phyloP scores from a whole-genome alignment of 2,329 filamentous ascomycete genomes.

The Talaromyces funiculosus region DNA sequence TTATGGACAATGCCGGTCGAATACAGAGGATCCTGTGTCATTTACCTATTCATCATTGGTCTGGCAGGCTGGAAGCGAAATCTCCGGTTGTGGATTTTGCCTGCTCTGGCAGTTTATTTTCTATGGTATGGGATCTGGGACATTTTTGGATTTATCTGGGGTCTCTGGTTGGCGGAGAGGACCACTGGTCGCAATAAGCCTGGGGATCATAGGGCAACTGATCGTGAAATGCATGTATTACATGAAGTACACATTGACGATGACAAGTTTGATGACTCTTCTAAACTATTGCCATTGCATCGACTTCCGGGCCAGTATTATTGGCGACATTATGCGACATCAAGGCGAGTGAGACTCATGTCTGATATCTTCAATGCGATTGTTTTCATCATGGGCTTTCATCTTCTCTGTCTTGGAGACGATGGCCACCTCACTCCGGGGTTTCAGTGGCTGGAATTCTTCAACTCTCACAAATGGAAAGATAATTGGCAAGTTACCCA shows the following conservation, averaged over 20 bases:
- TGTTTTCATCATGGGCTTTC: conserved; percentile 17
- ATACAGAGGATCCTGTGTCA: conserved; percentile 19
- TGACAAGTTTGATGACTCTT: neutral
- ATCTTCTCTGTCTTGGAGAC: conserved; percentile 20
- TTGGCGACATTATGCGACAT: neutral
- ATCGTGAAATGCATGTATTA: neutral
- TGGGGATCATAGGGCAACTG: neutral
- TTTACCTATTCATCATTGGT: conserved; percentile 18
- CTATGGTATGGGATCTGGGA: conserved; percentile 23
- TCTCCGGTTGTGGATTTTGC: conserved; percentile 14
- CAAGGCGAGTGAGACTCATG: neutral
- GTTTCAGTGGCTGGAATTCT: conserved; percentile 16
- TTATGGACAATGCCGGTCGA: conserved; percentile 24
- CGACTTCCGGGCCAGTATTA: neutral
- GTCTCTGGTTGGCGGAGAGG: conserved; percentile 19
- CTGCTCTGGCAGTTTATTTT: conserved; percentile 14
- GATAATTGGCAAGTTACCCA: conserved; percentile 18
- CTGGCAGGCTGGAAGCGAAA: conserved; percentile 17
- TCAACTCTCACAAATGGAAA: conserved; percentile 19
- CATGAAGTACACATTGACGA: neutral
- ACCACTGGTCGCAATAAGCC: neutral
- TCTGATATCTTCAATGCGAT: neutral
- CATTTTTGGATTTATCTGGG: conserved; percentile 20
- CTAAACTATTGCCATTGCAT: neutral
- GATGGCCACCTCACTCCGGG: conserved; percentile 19